Conservation (phyloP, 768 basidiomycete species). For the Collybia nuda region DNA sequence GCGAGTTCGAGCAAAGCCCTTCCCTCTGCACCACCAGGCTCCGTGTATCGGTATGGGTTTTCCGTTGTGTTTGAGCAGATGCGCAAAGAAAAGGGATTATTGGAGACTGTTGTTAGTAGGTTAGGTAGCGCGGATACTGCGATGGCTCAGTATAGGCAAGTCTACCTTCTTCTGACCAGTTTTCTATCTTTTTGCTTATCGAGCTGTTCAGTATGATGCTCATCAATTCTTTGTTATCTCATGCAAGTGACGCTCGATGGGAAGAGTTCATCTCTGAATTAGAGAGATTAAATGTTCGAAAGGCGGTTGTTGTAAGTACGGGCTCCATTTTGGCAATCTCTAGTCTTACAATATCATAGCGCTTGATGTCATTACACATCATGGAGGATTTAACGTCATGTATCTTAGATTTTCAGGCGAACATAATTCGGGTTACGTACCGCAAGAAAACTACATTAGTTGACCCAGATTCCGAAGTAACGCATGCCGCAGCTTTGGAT, state of each 20-base stretch:
- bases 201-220: constrained; percentile 74
- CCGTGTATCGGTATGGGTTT: constrained; percentile 84
- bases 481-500: constrained; percentile 55
- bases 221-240: constrained; percentile 81
- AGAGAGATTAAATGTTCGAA: constrained; percentile 75
- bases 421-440: constrained; percentile 75
- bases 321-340: not conserved
- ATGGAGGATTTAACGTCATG: constrained; percentile 81
- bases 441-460: constrained; percentile 80
- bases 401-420: constrained; percentile 87
- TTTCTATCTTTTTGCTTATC: constrained; percentile 12
- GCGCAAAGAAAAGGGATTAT: constrained; percentile 63
- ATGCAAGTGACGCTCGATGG: constrained; percentile 78
- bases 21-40: constrained; percentile 59
- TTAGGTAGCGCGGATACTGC: constrained; percentile 82
- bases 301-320: constrained; percentile 73
- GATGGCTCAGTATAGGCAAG: constrained; percentile 80
- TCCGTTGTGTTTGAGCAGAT: constrained; percentile 81
- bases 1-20: constrained; percentile 61
- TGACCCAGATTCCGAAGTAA: constrained; percentile 61
- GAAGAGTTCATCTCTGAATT: constrained; percentile 75
- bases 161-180: not conserved
- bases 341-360: constrained; percentile 34
- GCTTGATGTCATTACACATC: constrained; percentile 80
- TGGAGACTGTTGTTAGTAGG: constrained; percentile 82